Evolutionary conservation across 2,329 filamentous ascomycete genomes (phyloP).

Genomic region (Beauveria caledonica): DNA sequence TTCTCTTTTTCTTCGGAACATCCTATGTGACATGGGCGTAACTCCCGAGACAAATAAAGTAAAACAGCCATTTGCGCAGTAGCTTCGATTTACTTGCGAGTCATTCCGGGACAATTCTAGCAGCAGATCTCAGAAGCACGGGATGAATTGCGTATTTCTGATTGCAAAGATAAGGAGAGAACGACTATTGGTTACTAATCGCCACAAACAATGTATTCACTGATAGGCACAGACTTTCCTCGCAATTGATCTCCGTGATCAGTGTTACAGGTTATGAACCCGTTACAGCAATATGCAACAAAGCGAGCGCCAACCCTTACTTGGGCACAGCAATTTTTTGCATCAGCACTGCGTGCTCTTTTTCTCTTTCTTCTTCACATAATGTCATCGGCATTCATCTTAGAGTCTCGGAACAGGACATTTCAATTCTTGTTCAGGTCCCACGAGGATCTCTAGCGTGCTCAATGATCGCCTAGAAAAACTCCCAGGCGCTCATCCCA

Average conservation of each 20-base stretch:
- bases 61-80: no score
- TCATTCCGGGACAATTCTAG: no score
- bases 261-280: not conserved
- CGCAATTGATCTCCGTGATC: not conserved
- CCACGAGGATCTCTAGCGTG: constrained; percentile 77
- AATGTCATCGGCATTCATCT: constrained; percentile 87
- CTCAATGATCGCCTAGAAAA: constrained; percentile 95
- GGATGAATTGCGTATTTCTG: no score
- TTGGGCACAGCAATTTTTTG: constrained; percentile 19
- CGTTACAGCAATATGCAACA: constrained; percentile 19
- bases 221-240: no score
- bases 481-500: constrained; percentile 59
- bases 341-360: constrained; percentile 13
- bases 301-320: constrained; percentile 13
- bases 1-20: no score
- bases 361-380: constrained; percentile 44
- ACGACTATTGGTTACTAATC: no score
- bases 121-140: no score
- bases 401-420: constrained; percentile 98
- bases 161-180: no score
- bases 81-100: no score
- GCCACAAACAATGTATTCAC: no score
- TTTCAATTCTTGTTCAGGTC: constrained; percentile 90
- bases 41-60: no score
- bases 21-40: no score